phyloP scores from a whole-genome alignment of 106 monocot genomes.

The Dendrobium officinale region DNA sequence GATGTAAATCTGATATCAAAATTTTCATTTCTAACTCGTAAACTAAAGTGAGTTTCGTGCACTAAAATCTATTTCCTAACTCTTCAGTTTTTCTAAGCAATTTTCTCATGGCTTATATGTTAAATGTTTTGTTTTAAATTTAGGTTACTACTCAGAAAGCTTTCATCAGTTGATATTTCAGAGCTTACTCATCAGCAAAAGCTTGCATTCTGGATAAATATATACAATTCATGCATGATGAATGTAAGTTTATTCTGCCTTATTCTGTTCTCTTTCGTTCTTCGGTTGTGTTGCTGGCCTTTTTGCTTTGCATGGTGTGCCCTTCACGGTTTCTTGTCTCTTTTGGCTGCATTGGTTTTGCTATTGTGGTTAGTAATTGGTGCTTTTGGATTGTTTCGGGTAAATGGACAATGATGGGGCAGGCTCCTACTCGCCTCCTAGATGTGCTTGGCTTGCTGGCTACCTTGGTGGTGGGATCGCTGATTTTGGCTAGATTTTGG shows the following conservation, averaged over 20 bases:
- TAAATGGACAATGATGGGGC: too few relatives aligned
- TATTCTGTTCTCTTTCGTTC: neutral
- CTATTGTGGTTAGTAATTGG: too few relatives aligned
- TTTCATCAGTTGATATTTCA: slow-evolving; percentile 49
- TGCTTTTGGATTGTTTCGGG: too few relatives aligned
- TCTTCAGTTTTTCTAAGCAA: neutral
- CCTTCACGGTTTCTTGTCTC: too few relatives aligned
- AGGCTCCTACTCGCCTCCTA: too few relatives aligned
- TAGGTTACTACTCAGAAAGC: slow-evolving; percentile 61
- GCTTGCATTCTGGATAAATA: slow-evolving; percentile 97
- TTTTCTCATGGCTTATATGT: neutral
- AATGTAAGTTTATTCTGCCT: slow-evolving; percentile 52
- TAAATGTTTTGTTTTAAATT: slow-evolving; percentile 11
- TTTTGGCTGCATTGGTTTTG: too few relatives aligned
- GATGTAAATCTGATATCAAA: neutral
- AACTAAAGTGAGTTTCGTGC: slow-evolving; percentile 7
- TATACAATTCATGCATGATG: slow-evolving; percentile 98
- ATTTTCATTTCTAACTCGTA: slow-evolving; percentile 1
- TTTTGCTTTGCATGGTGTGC: too few relatives aligned
- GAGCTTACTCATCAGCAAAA: slow-evolving; percentile 76
- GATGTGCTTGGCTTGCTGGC: too few relatives aligned
- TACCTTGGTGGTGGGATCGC: too few relatives aligned
- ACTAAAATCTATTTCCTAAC: neutral
- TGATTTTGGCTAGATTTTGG: too few relatives aligned
- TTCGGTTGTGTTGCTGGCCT: too few relatives aligned